Evolutionary conservation across 345 rosid species (phyloP), one percentile per base, ranked within the genome.

Genomic region (Gossypium herbaceum): DNA sequence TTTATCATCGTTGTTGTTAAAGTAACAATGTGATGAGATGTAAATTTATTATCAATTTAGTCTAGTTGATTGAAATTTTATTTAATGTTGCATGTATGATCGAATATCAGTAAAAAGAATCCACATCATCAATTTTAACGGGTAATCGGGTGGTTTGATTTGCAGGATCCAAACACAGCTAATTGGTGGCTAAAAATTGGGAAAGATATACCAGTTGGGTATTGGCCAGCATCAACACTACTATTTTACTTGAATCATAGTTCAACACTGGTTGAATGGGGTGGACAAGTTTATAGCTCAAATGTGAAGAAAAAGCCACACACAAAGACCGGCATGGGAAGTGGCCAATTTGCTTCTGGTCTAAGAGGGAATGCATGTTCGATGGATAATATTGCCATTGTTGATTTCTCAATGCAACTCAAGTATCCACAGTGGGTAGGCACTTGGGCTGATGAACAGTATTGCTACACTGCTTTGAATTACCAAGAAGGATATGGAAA

Each of bases 311-410:
- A 78, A 77, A 76, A 25, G 15, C 87, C 89, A 8, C 90, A 88
- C 76, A 90, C 91, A 1, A 80, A 7, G 79, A 86, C 92, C 11
- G 15, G 75, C 19, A 90, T 88, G 91, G 92, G 91, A 16, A 87
- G 89, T 41, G 68, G 68, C n/a, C 0, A 41, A 0, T 64, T 39
- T 64, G 68, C 68, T 17, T 10, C 2, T 2, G 68, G 48, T n/a
- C 41, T 41, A 9, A 17, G 0, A 1, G 41, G 41, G 9, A 6
- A 25, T 25, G 64, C 64, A 60, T 60, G 64, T 60, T 60, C 0
- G 10, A 27, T 60, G 4, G 3, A 13, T 7, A 60, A 60, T 27
- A 15, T 29, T 25, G 6, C 7, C 15, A 64, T 64, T 11, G 25
- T 64, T 0, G 68, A 64, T 10, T 39, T 9, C 2, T 64, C 68